These are phyloP conservation scores for Cordia subcordata DNA, from an alignment of 257 asterid genomes.

Conservation along the genomic window DNA sequence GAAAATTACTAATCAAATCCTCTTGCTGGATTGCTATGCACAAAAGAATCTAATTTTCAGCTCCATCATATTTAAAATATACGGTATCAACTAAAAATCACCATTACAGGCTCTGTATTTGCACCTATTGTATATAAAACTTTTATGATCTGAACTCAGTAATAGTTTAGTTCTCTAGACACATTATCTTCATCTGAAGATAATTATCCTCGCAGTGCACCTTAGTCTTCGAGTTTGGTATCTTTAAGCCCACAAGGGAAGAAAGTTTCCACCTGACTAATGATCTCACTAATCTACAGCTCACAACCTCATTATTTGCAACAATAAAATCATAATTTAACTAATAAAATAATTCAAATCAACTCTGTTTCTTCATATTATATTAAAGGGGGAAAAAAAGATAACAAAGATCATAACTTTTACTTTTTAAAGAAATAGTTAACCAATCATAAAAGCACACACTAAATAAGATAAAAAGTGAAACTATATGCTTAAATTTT, in stretches of 20 bases:
- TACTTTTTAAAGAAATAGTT: background rate
- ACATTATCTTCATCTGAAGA: background rate
- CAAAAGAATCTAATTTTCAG: background rate
- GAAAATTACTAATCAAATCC: background rate
- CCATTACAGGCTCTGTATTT: background rate
- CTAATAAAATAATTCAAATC: no score
- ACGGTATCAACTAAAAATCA: background rate
- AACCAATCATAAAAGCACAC: background rate
- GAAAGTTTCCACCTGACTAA: no score
- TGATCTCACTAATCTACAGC: background rate
- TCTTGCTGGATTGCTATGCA: background rate
- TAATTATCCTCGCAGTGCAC: no score
- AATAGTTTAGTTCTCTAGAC: background rate
- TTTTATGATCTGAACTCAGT: no score
- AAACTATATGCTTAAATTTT: no score
- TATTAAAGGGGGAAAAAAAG: no score
- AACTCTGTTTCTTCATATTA: background rate
- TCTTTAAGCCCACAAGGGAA: no score
- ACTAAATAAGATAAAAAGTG: no score
- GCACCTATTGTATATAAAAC: no score
- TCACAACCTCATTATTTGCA: background rate
- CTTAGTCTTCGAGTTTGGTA: no score
- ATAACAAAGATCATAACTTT: background rate
- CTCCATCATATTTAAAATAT: no score
- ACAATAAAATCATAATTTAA: background rate